These are phyloP conservation scores for Zymoseptoria crescenta DNA, from an alignment of 2,329 filamentous ascomycete species.

Conservation along the genomic window DNA sequence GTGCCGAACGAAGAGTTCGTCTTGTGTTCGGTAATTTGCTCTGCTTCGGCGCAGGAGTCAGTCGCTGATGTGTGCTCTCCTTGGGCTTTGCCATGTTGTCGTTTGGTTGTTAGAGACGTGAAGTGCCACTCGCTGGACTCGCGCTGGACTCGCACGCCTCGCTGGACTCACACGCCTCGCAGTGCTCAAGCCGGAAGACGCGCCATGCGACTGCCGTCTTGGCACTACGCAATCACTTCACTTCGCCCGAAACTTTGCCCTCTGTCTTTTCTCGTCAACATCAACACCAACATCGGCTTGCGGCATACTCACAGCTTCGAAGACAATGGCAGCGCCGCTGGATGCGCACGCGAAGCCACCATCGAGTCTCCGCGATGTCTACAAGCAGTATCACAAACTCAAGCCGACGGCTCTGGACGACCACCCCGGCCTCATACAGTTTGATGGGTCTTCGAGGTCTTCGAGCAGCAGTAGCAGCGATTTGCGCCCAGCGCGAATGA, in stretches of 20 bases:
- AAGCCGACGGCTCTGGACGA: conserved; percentile 44
- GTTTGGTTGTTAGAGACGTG: neutral
- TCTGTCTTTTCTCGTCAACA: neutral
- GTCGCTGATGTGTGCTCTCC: conserved; percentile 3
- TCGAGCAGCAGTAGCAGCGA: neutral
- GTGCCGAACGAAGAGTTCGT: conserved; percentile 5
- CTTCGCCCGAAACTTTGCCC: neutral
- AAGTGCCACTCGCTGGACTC: neutral
- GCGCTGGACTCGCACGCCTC: neutral
- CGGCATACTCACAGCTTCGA: neutral
- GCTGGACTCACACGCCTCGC: neutral
- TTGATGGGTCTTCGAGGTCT: neutral
- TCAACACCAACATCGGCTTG: neutral
- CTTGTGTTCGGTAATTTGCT: conserved; percentile 5
- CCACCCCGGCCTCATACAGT: conserved; percentile 10
- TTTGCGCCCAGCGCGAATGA: neutral
- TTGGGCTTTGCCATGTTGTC: conserved; percentile 9
- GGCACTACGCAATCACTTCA: neutral
- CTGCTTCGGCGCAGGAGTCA: conserved; percentile 10
- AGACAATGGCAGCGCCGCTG: conserved; percentile 32
- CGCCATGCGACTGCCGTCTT: neutral
- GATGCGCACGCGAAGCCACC: conserved; percentile 76
- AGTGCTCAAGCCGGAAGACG: neutral
- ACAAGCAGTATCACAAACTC: conserved; percentile 65
- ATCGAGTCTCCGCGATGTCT: conserved; percentile 58